Evolutionary conservation across 164 flowering plant species (phyloP).

Genomic region (Brasenia schreberi): DNA sequence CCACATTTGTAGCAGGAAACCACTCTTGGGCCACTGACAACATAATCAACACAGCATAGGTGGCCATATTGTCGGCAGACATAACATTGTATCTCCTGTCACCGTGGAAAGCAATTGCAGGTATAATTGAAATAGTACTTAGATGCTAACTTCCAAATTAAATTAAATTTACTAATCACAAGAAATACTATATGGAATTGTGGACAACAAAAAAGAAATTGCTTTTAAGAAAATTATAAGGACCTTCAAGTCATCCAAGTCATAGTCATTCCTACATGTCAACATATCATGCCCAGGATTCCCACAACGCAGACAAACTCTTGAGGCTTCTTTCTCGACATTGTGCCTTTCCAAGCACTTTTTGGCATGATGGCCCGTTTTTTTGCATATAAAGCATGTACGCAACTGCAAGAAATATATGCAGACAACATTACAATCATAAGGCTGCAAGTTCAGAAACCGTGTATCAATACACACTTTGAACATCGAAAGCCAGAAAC

Average conservation of each 20-base stretch:
- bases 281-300: conserved; percentile 46
- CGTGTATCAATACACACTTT: background rate
- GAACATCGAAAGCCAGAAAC: background rate
- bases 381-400: conserved; percentile 75
- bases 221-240: background rate
- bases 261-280: conserved; percentile 32
- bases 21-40: conserved; percentile 22
- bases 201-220: background rate
- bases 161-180: no score
- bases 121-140: no score
- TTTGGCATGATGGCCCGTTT: conserved; percentile 63
- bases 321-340: conserved; percentile 13
- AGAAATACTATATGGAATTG: no score
- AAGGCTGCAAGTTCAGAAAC: background rate
- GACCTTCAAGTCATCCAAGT: conserved; percentile 71
- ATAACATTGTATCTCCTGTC: conserved; percentile 75
- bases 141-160: no score
- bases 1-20: conserved; percentile 90
- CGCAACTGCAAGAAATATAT: conserved; percentile 24
- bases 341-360: conserved; percentile 62
- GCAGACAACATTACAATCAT: background rate
- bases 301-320: conserved; percentile 69
- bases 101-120: background rate
- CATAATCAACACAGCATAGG: conserved; percentile 46
- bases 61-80: conserved; percentile 67